Evolutionary conservation across 148 eudicot species (phyloP).

Genomic region (Heliosperma pusillum): DNA sequence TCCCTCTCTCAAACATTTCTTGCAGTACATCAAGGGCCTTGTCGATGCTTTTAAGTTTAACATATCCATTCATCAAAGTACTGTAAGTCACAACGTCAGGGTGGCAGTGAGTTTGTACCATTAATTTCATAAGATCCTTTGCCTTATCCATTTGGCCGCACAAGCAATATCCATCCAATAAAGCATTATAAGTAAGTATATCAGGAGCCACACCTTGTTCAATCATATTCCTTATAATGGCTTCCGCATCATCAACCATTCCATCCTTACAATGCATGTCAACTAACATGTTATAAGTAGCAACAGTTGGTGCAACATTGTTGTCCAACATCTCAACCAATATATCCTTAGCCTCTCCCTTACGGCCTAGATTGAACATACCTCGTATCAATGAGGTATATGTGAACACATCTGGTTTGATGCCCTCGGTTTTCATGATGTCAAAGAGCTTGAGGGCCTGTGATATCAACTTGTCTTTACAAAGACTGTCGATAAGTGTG

Average conservation of each 20-base stretch:
- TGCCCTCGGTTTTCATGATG: constrained; percentile 1
- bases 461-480: neutral
- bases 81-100: constrained; percentile 12
- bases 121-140: neutral
- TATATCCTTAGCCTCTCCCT: constrained; percentile 4
- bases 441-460: constrained; percentile 11
- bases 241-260: constrained; percentile 9
- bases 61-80: constrained; percentile 21
- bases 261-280: constrained; percentile 17
- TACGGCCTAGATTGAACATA: constrained; percentile 6
- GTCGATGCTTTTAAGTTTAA: neutral
- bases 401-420: constrained; percentile 13
- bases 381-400: constrained; percentile 22
- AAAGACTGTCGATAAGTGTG: constrained; percentile 22
- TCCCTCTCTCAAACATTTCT: constrained; percentile 3
- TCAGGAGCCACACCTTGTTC: constrained; percentile 6
- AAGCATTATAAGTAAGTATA: constrained; percentile 14
- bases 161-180: constrained; percentile 23
- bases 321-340: constrained; percentile 13
- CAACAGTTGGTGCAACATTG: neutral
- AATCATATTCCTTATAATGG: neutral
- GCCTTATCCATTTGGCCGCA: constrained; percentile 17
- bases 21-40: neutral
- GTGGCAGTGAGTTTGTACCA: neutral
- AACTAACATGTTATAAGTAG: too few species aligned